These are phyloP conservation scores for Stenocarpella maydis DNA, from an alignment of 2,329 filamentous ascomycete species.

Conservation along the genomic window DNA sequence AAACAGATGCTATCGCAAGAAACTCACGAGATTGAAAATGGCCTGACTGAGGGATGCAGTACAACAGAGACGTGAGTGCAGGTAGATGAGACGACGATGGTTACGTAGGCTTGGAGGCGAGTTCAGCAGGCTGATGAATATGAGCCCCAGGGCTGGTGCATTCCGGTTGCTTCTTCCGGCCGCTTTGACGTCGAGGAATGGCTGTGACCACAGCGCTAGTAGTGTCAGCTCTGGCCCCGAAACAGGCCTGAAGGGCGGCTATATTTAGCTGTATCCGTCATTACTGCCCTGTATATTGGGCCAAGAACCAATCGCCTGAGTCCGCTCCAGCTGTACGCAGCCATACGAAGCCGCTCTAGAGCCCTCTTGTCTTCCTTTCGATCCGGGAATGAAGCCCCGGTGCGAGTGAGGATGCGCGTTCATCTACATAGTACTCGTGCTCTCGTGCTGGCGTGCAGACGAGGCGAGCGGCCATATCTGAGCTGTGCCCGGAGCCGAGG, in stretches of 20 bases:
- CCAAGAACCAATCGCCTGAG: neutral
- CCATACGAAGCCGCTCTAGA: neutral
- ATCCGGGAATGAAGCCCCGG: neutral
- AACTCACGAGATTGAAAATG: neutral
- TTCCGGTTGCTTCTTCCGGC: neutral
- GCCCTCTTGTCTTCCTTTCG: neutral
- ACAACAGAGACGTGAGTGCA: neutral
- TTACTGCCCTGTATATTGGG: neutral
- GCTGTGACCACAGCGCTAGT: neutral
- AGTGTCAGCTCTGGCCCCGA: slow-evolving; percentile 6
- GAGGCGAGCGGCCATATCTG: neutral
- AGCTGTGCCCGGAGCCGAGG: neutral
- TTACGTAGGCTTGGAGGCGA: neutral
- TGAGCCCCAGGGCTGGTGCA: neutral
- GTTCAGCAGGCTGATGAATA: slow-evolving; percentile 5
- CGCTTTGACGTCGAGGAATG: neutral
- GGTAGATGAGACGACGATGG: neutral
- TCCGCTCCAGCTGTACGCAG: neutral
- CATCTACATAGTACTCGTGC: no score
- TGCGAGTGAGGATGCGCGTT: neutral
- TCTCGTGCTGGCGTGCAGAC: neutral
- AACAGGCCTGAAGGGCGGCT: slow-evolving; percentile 18
- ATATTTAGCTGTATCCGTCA: slow-evolving; percentile 12
- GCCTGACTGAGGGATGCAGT: neutral
- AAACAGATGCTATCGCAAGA: neutral